These are phyloP conservation scores for Candida hungchunana DNA, from an alignment of 805 yeast species.

Conservation along the genomic window DNA sequence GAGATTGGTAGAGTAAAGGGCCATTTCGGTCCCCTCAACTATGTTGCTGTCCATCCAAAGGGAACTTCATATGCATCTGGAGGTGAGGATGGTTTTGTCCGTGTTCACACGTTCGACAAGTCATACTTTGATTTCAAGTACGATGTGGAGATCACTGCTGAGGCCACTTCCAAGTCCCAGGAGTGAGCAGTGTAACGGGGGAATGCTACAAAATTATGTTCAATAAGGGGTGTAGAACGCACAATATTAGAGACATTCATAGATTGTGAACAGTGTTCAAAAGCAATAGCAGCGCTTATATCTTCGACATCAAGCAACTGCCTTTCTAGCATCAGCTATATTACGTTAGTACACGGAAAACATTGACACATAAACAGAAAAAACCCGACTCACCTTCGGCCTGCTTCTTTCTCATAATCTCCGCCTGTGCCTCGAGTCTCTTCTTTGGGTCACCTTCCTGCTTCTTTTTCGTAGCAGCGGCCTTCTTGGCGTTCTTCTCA, in stretches of 20 bases:
- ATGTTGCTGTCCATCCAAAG: constrained; percentile 89
- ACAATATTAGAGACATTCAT: too few species aligned
- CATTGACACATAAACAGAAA: too few species aligned
- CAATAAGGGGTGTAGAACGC: too few species aligned
- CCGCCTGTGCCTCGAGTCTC: constrained; percentile 87
- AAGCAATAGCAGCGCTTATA: too few species aligned
- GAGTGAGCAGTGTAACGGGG: too few species aligned
- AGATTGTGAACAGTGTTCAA: too few species aligned
- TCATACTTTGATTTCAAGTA: constrained; percentile 89
- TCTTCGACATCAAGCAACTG: constrained; percentile 27
- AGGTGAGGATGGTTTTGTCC: constrained; percentile 96
- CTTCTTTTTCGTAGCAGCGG: constrained; percentile 58
- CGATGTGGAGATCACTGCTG: constrained; percentile 83
- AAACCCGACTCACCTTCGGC: constrained; percentile 73
- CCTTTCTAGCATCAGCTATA: constrained; percentile 47
- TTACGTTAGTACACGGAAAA: constrained; percentile 6
- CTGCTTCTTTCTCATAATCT: constrained; percentile 84
- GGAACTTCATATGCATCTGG: constrained; percentile 95
- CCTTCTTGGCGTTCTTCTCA: constrained; percentile 80
- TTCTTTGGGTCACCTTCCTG: constrained; percentile 81
- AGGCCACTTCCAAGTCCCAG: constrained; percentile 29
- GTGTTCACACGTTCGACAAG: constrained; percentile 91
- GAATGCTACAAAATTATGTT: background rate
- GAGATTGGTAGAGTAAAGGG: constrained; percentile 97
- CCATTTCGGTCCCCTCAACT: constrained; percentile 97